Evolutionary conservation across 192 early-diverging fungal species (phyloP), one percentile per base, ranked within the genome.

Genomic region (Entomortierella lignicola): DNA sequence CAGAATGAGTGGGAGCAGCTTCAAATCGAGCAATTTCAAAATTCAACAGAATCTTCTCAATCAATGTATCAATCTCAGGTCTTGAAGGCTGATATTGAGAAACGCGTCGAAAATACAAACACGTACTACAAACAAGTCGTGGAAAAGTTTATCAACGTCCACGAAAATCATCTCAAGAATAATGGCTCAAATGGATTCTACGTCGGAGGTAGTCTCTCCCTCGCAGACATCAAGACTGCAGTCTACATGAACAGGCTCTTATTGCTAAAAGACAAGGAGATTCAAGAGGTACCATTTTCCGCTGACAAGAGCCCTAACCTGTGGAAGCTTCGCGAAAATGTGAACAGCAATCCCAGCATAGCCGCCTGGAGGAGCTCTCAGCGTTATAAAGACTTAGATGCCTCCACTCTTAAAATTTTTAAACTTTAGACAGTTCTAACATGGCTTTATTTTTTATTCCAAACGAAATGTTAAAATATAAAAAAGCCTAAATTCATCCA

Each of bases 111-210:
- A 15, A 58, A 60, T 2, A 60, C 65, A 15, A 61, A 61, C 43
- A 63, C 32, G 23, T 58, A 39, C 44, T 77, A 77, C 32, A 23
- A 26, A 23, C 65, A 77, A 25, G 21, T 25, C 13, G 10, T 77
- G 15, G 1, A 37, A 34, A 67, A 63, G 66, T 68, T 60, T 25
- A 57, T 68, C 17, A 25, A 27, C 17, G 21, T 77, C 18, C 88
- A 88, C 39, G 84, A 85, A 37, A 66, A 75, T 29, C 53, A 83
- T 15, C 56, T 88, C 60, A 55, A 55, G 30, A 80, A 86, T 37
- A 89, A 90, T 61, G 89, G 89, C 0, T 66, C 72, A 34, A 89
- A 77, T 34, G 85, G 88, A 0, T 85, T 88, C 52, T 89, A 88
- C 60, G 75, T 89, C 63, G 86, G 88, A 37, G 51, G 63, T 47